Evolutionary conservation across 2,329 filamentous ascomycete genomes (phyloP), one percentile per base, ranked within the genome.

Genomic region (Fusarium sublunatum): DNA sequence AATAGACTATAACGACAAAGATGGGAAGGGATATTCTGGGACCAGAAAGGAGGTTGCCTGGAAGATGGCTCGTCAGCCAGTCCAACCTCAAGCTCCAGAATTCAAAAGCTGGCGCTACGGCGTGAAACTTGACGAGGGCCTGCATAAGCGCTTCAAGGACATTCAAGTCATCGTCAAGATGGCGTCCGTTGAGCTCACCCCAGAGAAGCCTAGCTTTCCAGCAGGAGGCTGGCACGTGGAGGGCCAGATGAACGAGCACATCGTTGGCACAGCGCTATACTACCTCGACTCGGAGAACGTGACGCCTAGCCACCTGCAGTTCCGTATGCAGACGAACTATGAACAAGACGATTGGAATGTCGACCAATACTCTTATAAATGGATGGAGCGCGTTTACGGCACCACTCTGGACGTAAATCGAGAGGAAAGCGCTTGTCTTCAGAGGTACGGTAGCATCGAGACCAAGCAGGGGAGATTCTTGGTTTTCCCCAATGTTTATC

Each of bases 131-230:
- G 63, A 44, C 1, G 4, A 10, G 4, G 59, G 57, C 2, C 8
- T 70, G 0, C 38, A 50, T 1, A 60, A 64, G 0, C 46, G 50
- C 0, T 69, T 65, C 22, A 19, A 52, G 3, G 45, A 61, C 0
- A 42, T 72, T 2, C 88, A 91, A 65, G 73, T 90, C 32, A 86
- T 90, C 45, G 81, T 89, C 29, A 89, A 89, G 68, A 77, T 91
- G 62, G 81, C 61, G 0, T 65, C 61, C 0, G 64, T 64, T 2
- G 61, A 64, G 7, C 32, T 64, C 4, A 64, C 61, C 0, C 56
- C 61, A 0, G 43, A 65, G 0, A 65, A 36, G 2, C 61, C 85
- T 2, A 6, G 5, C 0, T 68, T 58, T 1, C 66, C 66, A 0
- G 8, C 26, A 0, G 69, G 69, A 3, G 47, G 50, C 5, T 70